Conservation (phyloP, 305 asterid species). For the Solanum hybrid region DNA sequence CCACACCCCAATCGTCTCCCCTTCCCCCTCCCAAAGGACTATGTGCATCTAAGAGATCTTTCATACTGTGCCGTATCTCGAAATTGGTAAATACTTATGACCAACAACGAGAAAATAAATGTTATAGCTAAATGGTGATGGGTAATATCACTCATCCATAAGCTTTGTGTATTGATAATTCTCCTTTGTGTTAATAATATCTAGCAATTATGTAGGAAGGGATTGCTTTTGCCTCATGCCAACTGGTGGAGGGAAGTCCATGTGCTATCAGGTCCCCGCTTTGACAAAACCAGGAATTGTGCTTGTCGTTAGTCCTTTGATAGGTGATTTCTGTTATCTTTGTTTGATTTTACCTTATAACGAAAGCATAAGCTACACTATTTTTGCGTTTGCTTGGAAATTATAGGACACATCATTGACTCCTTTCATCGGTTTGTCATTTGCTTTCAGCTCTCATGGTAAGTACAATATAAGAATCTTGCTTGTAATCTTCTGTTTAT, state of each 20-base stretch:
- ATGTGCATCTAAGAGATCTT: not conserved
- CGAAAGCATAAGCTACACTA: constrained; percentile 45
- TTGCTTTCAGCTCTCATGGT: constrained; percentile 79
- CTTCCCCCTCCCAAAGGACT: not conserved
- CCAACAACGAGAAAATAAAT: not conserved
- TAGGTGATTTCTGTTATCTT: constrained; percentile 51
- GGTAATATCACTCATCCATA: not conserved
- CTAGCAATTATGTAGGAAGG: constrained; percentile 43
- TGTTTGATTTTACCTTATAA: constrained; percentile 7
- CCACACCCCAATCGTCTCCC: not conserved
- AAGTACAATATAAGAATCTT: constrained; percentile 14
- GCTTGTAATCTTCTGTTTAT: constrained; percentile 1
- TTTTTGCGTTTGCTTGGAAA: constrained; percentile 26
- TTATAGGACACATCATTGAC: constrained; percentile 36
- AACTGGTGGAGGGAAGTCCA: constrained; percentile 96
- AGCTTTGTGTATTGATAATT: not conserved
- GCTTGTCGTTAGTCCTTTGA: constrained; percentile 92
- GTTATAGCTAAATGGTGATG: not conserved
- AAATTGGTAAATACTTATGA: not conserved
- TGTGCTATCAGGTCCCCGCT: constrained; percentile 93
- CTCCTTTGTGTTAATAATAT: not conserved
- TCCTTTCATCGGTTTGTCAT: constrained; percentile 16
- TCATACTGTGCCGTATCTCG: not conserved
- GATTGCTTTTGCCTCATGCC: constrained; percentile 98
- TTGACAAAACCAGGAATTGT: constrained; percentile 83